These are phyloP conservation scores for Hortaea werneckii DNA, from an alignment of 2,329 filamentous ascomycete species.

Conservation along the genomic window DNA sequence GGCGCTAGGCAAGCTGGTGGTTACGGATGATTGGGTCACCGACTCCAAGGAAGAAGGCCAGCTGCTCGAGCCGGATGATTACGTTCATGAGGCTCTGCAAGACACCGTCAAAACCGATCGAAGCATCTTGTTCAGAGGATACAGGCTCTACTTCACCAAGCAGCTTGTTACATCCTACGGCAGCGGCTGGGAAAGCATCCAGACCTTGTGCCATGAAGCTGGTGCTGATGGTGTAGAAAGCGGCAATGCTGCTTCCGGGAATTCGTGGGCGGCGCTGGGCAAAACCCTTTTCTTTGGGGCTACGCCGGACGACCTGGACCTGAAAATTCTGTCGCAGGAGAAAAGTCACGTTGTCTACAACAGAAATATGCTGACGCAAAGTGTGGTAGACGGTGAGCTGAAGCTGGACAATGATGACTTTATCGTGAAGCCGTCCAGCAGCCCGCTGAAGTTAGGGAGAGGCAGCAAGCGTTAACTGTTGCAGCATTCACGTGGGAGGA, in stretches of 20 bases:
- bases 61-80: constrained; percentile 29
- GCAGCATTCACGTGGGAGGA: no score
- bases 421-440: constrained; percentile 4
- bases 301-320: constrained; percentile 27
- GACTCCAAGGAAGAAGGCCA: constrained; percentile 27
- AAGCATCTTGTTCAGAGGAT: constrained; percentile 39
- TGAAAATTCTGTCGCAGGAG: constrained; percentile 21
- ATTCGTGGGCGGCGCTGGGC: constrained; percentile 14
- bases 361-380: constrained; percentile 34
- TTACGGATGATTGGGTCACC: constrained; percentile 38
- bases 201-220: constrained; percentile 27
- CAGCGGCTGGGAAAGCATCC: constrained; percentile 28
- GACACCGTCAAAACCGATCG: constrained; percentile 24
- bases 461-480: constrained; percentile 1
- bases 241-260: constrained; percentile 11
- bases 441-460: not conserved
- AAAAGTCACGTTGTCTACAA: constrained; percentile 27
- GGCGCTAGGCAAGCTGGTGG: constrained; percentile 33
- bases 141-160: constrained; percentile 40
- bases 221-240: constrained; percentile 27
- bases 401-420: constrained; percentile 32
- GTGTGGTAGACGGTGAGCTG: constrained; percentile 33
- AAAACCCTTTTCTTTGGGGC: constrained; percentile 29
- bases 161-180: constrained; percentile 27
- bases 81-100: constrained; percentile 15